Evolutionary conservation across 768 basidiomycete genomes (phyloP).

Genomic region (Amyloporia xantha): DNA sequence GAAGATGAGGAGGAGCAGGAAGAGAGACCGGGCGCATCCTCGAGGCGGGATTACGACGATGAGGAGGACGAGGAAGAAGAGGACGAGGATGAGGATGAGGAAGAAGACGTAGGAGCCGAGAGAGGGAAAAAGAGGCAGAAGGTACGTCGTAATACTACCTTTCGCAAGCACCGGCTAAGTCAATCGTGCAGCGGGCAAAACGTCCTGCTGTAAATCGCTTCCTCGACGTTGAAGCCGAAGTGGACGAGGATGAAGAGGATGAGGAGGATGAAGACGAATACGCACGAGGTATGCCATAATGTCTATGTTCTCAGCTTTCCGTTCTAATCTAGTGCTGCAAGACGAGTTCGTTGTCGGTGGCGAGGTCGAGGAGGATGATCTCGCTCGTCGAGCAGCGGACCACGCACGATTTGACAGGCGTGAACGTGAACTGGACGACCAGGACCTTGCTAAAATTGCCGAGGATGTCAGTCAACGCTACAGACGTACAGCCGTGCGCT

Average conservation of each 20-base stretch:
- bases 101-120: slow-evolving; percentile 41
- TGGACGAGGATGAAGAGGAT: slow-evolving; percentile 95
- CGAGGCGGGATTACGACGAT: slow-evolving; percentile 33
- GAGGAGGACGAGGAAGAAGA: slow-evolving; percentile 33
- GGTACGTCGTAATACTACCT: slow-evolving; percentile 29
- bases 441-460: slow-evolving; percentile 81
- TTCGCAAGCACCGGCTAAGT: slow-evolving; percentile 4
- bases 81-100: slow-evolving; percentile 42
- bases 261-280: slow-evolving; percentile 82
- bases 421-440: slow-evolving; percentile 67
- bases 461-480: slow-evolving; percentile 76
- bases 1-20: slow-evolving; percentile 34
- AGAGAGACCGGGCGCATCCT: slow-evolving; percentile 33
- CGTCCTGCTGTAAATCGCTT: slow-evolving; percentile 66
- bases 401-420: slow-evolving; percentile 68
- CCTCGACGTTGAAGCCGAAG: slow-evolving; percentile 94
- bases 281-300: slow-evolving; percentile 34
- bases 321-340: too few species aligned
- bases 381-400: slow-evolving; percentile 41
- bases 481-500: slow-evolving; percentile 60
- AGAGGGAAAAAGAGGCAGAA: slow-evolving; percentile 55
- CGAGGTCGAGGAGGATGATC: slow-evolving; percentile 62
- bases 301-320: slow-evolving; percentile 24
- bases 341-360: slow-evolving; percentile 61
- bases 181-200: slow-evolving; percentile 50